phyloP scores from a whole-genome alignment of 2,329 filamentous ascomycete genomes.

The Akanthomyces muscarius region DNA sequence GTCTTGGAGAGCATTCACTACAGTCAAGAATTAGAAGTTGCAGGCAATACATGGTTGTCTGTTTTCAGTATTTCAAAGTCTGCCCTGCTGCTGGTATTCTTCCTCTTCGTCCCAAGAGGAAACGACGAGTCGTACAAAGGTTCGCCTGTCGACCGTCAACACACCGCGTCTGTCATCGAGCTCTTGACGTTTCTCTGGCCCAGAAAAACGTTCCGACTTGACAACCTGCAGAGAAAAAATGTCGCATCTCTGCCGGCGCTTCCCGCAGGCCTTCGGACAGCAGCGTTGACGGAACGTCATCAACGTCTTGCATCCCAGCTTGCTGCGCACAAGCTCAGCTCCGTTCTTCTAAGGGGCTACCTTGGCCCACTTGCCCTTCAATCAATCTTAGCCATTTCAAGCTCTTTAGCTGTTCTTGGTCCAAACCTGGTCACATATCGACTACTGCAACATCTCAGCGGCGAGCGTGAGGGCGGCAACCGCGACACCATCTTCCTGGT shows the following conservation, averaged over 20 bases:
- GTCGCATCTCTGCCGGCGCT: too few species aligned
- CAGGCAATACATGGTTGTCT: background rate
- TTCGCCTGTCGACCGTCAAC: too few species aligned
- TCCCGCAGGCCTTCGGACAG: too few species aligned
- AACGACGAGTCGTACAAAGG: too few species aligned
- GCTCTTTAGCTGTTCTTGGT: background rate
- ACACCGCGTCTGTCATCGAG: too few species aligned
- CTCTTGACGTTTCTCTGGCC: too few species aligned
- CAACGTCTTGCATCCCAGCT: background rate
- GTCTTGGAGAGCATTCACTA: background rate
- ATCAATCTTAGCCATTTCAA: background rate
- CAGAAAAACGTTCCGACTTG: too few species aligned
- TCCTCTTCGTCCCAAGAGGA: background rate
- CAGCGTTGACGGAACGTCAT: background rate
- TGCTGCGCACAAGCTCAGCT: background rate
- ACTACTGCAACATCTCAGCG: conserved; percentile 1
- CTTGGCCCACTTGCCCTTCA: background rate
- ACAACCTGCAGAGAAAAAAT: too few species aligned
- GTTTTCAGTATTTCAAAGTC: background rate
- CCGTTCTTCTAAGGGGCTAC: background rate
- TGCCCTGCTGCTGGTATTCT: background rate
- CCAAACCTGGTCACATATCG: background rate
- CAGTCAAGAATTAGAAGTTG: background rate
- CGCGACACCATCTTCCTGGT: background rate
- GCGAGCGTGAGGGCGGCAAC: background rate